Percentiles rank a stretch among this genome's conserved stretches.
Evolutionary conservation across 192 early-diverging fungal genomes (phyloP).

Genomic region (Coemansia sp.): DNA sequence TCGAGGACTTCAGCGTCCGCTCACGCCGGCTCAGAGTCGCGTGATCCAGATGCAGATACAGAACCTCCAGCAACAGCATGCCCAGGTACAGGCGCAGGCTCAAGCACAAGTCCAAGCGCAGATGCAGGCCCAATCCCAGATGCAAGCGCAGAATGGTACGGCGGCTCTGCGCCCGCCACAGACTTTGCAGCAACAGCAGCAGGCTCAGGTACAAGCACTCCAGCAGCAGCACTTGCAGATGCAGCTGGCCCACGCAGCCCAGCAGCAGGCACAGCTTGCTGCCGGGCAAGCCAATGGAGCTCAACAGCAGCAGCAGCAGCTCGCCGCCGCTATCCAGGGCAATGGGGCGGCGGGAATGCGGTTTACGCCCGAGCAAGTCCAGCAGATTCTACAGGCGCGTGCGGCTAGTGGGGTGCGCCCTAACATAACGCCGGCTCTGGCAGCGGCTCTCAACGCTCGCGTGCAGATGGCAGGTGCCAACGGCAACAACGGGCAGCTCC

Average conservation of each 20-base stretch:
- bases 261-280: conserved; percentile 22
- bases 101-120: conserved; percentile 24
- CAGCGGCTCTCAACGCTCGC: conserved; percentile 43
- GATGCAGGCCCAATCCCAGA: conserved; percentile 20
- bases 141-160: conserved; percentile 8
- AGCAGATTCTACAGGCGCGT: conserved; percentile 50
- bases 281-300: conserved; percentile 8
- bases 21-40: conserved; percentile 32
- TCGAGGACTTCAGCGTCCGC: conserved; percentile 28
- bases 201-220: conserved; percentile 15
- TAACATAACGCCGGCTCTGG: conserved; percentile 41
- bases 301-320: conserved; percentile 18
- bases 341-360: conserved; percentile 27
- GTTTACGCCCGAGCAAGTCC: conserved; percentile 48
- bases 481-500: conserved; percentile 13
- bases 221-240: conserved; percentile 25
- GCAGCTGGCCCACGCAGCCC: conserved; percentile 18
- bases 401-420: conserved; percentile 39
- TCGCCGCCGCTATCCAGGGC: conserved; percentile 14
- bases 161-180: conserved; percentile 6
- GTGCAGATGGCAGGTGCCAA: conserved; percentile 33
- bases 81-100: conserved; percentile 22
- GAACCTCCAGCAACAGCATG: conserved; percentile 29
- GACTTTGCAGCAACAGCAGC: conserved; percentile 21
- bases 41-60: conserved; percentile 44